phyloP scores from a whole-genome alignment of 129 eudicot species.

The Lactuca saligna region DNA sequence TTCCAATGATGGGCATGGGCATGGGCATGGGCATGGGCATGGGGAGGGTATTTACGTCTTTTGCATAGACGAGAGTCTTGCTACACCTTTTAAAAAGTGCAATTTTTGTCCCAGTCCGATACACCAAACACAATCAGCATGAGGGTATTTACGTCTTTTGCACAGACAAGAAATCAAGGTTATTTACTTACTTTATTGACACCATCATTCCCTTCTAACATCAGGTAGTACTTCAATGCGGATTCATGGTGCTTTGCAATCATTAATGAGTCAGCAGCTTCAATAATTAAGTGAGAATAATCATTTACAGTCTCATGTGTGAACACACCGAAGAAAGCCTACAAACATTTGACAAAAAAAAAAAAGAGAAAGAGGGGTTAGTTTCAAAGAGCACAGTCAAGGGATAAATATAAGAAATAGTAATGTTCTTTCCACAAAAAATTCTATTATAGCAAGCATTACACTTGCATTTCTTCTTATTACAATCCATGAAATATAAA shows the following conservation, averaged over 20 bases:
- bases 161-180: slow-evolving; percentile 1
- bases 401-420: not conserved
- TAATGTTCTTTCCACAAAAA: not conserved
- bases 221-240: slow-evolving; percentile 76
- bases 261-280: slow-evolving; percentile 63
- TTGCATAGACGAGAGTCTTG: too few relatives aligned
- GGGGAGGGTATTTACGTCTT: too few relatives aligned
- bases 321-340: slow-evolving; percentile 61
- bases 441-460: too few relatives aligned
- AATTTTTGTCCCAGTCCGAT: too few relatives aligned
- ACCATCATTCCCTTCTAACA: slow-evolving; percentile 49
- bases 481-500: not conserved
- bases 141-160: not conserved
- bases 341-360: slow-evolving; percentile 32
- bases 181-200: slow-evolving; percentile 45
- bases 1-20: too few relatives aligned
- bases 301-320: slow-evolving; percentile 41
- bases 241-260: slow-evolving; percentile 50
- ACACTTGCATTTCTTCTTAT: not conserved
- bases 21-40: too few relatives aligned
- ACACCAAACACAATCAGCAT: too few relatives aligned
- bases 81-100: too few relatives aligned
- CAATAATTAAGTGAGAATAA: slow-evolving; percentile 47
- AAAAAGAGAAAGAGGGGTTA: not conserved
- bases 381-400: not conserved